Base-by-base conservation (phyloP, 2,329 filamentous ascomycete species). In the Fusarium phyllophilum region DNA sequence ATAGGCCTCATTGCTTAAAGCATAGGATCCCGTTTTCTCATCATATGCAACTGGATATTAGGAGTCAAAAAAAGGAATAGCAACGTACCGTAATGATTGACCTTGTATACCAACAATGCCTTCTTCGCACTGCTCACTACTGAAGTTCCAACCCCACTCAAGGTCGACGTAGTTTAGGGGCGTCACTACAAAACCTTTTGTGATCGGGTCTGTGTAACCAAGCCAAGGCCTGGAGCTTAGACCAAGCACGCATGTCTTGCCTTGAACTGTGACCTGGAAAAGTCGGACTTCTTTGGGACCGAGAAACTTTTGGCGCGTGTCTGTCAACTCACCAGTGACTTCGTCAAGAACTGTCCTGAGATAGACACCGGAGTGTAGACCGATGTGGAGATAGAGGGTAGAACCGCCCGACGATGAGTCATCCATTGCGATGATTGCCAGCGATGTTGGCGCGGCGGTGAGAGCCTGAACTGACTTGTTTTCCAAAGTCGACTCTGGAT, bases 101-200 rank as follows among this genome's bases (percentile, higher is more conserved):
- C 92, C 94, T 83, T 97, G 94, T 70, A 98, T 96, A 68, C 95
- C 95, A 61, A 98, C 96, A 87, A 98, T 96, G 63, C 95, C 95
- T 83, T 98, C 94, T 48, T 93, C 91, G 78, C 95, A 97, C 82
- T 97, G 94, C 81, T 97, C 94, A 79, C 95, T 97, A 82, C 94
- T 96, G 80, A 99, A 98, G 78, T 96, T 97, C 92, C 95, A 97
- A 8, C 94, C 95, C 87, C 94, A 98, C 82, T 97, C 95, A 34
- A 99, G 89, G 45, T 93, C 91, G 60, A 92, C 91, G 78, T 97
- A 98, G 81, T 94, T 94, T 36, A 99, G 85, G 1, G 97, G 96
- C 2, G 96, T 98, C 75, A 98, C 91, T 83, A 97, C 94, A 79
- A 98, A 97, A 42, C 92, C 92, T 79, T 94, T 94, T 6, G 93